These are phyloP conservation scores for Eucommia ulmoides DNA, from an alignment of 257 asterid species.

Conservation along the genomic window DNA sequence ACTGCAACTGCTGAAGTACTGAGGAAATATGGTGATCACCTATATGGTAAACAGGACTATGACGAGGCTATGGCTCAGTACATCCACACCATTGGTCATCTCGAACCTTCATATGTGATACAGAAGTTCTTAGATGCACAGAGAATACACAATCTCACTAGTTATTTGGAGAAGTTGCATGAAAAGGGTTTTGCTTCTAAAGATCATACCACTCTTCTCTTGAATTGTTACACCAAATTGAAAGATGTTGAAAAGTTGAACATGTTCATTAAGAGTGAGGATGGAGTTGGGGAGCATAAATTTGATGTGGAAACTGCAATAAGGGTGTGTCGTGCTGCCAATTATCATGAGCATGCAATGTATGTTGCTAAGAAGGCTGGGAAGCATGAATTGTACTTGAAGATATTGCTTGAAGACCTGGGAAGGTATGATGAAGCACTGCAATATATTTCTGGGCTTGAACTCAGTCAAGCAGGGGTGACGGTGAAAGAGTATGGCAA, in stretches of 20 bases:
- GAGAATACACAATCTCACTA: slow-evolving; percentile 82
- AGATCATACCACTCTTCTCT: slow-evolving; percentile 91
- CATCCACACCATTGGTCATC: slow-evolving; percentile 78
- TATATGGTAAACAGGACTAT: slow-evolving; percentile 69
- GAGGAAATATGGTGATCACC: slow-evolving; percentile 89
- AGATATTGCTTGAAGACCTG: slow-evolving; percentile 89
- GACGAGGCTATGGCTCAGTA: slow-evolving; percentile 96
- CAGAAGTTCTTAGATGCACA: slow-evolving; percentile 97
- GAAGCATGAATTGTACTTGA: slow-evolving; percentile 87
- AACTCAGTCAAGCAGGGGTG: slow-evolving; percentile 92
- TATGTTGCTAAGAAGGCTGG: slow-evolving; percentile 96
- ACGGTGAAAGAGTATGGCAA: slow-evolving; percentile 92
- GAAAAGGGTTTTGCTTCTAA: slow-evolving; percentile 92
- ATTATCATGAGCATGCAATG: slow-evolving; percentile 97
- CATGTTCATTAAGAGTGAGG: slow-evolving; percentile 77
- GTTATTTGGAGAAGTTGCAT: slow-evolving; percentile 87
- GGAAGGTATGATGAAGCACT: slow-evolving; percentile 88
- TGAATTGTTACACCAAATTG: slow-evolving; percentile 89
- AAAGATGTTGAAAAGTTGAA: slow-evolving; percentile 90
- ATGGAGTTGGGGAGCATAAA: slow-evolving; percentile 65
- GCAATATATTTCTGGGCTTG: slow-evolving; percentile 78
- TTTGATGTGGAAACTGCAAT: slow-evolving; percentile 96
- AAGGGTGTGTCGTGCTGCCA: slow-evolving; percentile 93
- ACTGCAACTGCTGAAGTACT: slow-evolving; percentile 93
- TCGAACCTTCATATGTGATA: slow-evolving; percentile 91